Percentiles rank a stretch among this genome's conserved stretches.
phyloP scores from a whole-genome alignment of 2,329 filamentous ascomycete species.

The Aspergillus transmontanensis region DNA sequence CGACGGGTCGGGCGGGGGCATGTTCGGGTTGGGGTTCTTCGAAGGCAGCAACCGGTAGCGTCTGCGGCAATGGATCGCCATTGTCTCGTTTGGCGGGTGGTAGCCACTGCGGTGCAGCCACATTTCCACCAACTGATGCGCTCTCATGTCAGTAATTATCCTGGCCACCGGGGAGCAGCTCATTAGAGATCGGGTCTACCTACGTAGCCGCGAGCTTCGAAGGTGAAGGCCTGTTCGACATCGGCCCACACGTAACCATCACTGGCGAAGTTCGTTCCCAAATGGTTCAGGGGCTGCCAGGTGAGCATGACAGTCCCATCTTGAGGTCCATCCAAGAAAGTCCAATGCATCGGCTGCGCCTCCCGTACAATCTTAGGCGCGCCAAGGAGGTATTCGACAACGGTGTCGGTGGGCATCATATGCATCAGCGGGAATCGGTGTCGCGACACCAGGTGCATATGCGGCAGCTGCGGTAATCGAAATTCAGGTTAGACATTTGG shows the following conservation, averaged over 20 bases:
- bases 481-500: conserved; percentile 17
- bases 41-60: conserved; percentile 82
- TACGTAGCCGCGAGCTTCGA: conserved; percentile 72
- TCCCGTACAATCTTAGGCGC: conserved; percentile 86
- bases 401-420: conserved; percentile 71
- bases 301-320: conserved; percentile 82
- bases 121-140: conserved; percentile 79
- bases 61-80: conserved; percentile 75
- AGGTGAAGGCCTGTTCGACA: conserved; percentile 73
- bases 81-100: conserved; percentile 69
- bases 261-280: conserved; percentile 76
- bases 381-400: conserved; percentile 79
- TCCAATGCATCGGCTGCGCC: conserved; percentile 87
- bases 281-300: conserved; percentile 79
- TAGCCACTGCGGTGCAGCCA: conserved; percentile 82
- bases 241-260: conserved; percentile 93
- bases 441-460: conserved; percentile 86
- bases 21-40: conserved; percentile 69
- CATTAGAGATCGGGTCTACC: conserved; percentile 26
- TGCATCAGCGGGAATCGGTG: conserved; percentile 76
- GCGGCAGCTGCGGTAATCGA: conserved; percentile 64
- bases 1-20: conserved; percentile 73
- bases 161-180: background rate
- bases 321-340: conserved; percentile 78
- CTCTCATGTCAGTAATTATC: conserved; percentile 8